Evolutionary conservation across 2,329 filamentous ascomycete species (phyloP).

Genomic region (Colletotrichum spaethianum): DNA sequence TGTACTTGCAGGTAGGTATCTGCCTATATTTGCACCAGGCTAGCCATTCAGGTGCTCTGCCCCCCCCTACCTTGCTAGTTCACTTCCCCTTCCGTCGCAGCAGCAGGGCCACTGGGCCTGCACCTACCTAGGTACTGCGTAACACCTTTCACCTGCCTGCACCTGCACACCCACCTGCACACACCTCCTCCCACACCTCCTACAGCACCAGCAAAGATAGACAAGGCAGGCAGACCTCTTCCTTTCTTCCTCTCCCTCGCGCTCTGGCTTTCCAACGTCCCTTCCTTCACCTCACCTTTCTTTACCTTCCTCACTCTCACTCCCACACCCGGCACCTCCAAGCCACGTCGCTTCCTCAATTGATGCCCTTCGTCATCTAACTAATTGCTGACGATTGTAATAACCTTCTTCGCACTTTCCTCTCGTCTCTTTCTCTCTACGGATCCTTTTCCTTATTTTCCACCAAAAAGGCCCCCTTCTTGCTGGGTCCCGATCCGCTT

Average conservation of each 20-base stretch:
- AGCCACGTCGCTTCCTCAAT: conserved; percentile 27
- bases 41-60: background rate
- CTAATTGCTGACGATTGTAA: conserved; percentile 32
- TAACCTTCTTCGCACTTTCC: conserved; percentile 44
- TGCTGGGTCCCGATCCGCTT: conserved; percentile 17
- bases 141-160: conserved; percentile 4
- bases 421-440: conserved; percentile 35
- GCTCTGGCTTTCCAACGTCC: conserved; percentile 11
- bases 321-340: conserved; percentile 29
- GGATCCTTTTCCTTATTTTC: conserved; percentile 24
- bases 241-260: conserved; percentile 11
- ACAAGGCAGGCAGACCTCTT: conserved; percentile 12
- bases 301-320: conserved; percentile 32
- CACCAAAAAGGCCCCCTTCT: conserved; percentile 9
- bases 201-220: background rate
- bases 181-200: background rate
- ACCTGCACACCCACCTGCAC: background rate
- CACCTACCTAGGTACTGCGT: background rate
- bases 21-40: background rate
- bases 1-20: background rate
- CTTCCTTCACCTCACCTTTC: conserved; percentile 39
- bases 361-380: conserved; percentile 16
- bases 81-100: conserved; percentile 3
- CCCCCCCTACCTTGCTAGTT: background rate
- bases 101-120: conserved; percentile 5